Evolutionary conservation across 2,329 filamentous ascomycete species (phyloP).

Genomic region (Verticillium isaacii): DNA sequence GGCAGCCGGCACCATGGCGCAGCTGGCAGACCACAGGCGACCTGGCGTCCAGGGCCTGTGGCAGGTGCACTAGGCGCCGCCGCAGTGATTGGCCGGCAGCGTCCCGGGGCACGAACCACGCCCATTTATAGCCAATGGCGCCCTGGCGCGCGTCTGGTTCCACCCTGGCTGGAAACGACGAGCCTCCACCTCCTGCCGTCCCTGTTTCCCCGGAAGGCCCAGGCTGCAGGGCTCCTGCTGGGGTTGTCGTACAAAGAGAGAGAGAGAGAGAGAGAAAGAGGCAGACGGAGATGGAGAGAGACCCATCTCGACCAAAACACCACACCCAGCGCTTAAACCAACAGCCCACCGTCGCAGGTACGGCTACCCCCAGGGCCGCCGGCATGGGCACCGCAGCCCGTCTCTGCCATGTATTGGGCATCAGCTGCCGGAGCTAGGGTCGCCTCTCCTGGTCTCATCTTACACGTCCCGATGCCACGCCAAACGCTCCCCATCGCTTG

Average conservation of each 20-base stretch:
- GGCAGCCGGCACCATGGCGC: too few species aligned
- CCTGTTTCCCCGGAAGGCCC: too few species aligned
- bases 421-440: constrained; percentile 4
- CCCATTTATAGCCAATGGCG: constrained; percentile 11
- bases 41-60: neutral
- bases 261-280: too few species aligned
- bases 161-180: constrained; percentile 5
- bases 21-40: neutral
- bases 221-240: too few species aligned
- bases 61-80: constrained; percentile 10
- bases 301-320: neutral
- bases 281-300: too few species aligned
- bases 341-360: constrained; percentile 5
- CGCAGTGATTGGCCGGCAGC: constrained; percentile 7
- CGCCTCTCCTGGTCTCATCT: neutral
- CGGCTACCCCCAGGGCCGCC: constrained; percentile 6
- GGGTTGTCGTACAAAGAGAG: too few species aligned
- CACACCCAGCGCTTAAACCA: constrained; percentile 10
- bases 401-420: neutral
- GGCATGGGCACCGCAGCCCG: neutral
- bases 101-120: constrained; percentile 3
- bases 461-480: neutral
- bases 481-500: neutral
- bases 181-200: neutral
- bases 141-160: constrained; percentile 13